Evolutionary conservation across 2,329 filamentous ascomycete species (phyloP).

Genomic region (Fusarium stilboides): DNA sequence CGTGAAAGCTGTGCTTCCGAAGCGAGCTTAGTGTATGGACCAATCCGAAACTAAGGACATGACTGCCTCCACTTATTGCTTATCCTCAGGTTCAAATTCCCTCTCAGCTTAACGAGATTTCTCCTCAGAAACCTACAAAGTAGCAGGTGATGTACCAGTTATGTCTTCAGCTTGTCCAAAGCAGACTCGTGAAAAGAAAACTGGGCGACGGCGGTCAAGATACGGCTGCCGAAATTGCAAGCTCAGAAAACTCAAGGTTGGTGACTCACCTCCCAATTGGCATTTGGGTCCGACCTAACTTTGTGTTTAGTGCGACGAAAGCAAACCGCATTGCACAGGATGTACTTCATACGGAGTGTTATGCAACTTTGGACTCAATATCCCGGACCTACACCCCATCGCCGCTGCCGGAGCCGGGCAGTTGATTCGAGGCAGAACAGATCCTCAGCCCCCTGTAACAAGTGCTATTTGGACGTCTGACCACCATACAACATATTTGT

Average conservation of each 20-base stretch:
- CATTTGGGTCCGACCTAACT: background rate
- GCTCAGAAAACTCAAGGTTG: slow-evolving; percentile 64
- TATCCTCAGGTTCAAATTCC: background rate
- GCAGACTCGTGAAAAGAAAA: background rate
- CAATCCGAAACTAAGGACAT: background rate
- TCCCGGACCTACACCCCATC: slow-evolving; percentile 57
- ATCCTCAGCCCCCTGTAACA: slow-evolving; percentile 45
- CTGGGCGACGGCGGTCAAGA: slow-evolving; percentile 57
- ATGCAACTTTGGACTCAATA: slow-evolving; percentile 59
- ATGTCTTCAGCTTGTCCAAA: slow-evolving; percentile 12
- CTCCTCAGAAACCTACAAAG: background rate
- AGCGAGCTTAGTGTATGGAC: slow-evolving; percentile 34
- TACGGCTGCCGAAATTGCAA: slow-evolving; percentile 67
- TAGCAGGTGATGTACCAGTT: background rate
- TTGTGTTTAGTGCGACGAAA: slow-evolving; percentile 61
- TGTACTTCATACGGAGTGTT: slow-evolving; percentile 61
- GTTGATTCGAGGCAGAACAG: slow-evolving; percentile 29
- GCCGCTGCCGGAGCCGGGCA: slow-evolving; percentile 42
- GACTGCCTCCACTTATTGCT: background rate
- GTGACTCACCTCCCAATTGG: background rate
- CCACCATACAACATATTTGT: slow-evolving; percentile 52
- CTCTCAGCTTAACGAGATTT: background rate
- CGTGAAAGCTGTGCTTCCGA: slow-evolving; percentile 22
- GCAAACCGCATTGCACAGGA: slow-evolving; percentile 59
- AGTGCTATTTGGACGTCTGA: slow-evolving; percentile 56